A percentile compares a stretch with the other conserved stretches of the same genome.
Evolutionary conservation across 2,329 filamentous ascomycete genomes (phyloP).

Genomic region (Aquanectria penicillioides): DNA sequence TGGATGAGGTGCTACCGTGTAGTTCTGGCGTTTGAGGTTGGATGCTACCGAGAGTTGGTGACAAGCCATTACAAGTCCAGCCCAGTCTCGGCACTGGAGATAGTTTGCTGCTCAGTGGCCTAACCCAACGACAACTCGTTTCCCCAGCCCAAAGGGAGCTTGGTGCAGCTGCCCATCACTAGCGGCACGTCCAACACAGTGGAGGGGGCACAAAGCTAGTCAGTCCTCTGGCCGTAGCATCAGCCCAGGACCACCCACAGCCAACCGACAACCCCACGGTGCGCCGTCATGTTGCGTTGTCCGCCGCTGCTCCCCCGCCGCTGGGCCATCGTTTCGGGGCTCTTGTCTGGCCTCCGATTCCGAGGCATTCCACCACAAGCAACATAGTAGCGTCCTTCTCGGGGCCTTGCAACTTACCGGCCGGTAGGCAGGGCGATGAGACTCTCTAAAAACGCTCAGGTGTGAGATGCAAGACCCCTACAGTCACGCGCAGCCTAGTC

Average conservation of each 20-base stretch:
- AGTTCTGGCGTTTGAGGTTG: slow-evolving; percentile 1
- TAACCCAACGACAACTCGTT: background rate
- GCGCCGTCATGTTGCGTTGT: no score
- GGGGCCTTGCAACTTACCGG: background rate
- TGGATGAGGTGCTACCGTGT: background rate
- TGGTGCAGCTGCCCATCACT: background rate
- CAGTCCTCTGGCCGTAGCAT: slow-evolving; percentile 1
- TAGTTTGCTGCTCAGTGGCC: no score
- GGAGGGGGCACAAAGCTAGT: background rate
- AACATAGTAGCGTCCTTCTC: no score
- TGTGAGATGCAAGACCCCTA: slow-evolving; percentile 5
- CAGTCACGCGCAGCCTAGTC: background rate
- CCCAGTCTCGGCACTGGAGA: no score
- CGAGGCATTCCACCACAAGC: no score
- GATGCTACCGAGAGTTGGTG: no score
- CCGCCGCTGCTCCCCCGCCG: slow-evolving; percentile 10
- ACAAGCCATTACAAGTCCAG: no score
- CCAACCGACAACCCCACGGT: slow-evolving; percentile 43
- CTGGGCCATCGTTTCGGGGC: slow-evolving; percentile 9
- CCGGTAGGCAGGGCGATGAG: slow-evolving; percentile 11
- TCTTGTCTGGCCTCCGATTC: slow-evolving; percentile 3
- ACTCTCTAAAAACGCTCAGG: background rate
- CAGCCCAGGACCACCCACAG: slow-evolving; percentile 32
- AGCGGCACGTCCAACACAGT: no score
- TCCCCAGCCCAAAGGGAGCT: background rate